Base-by-base conservation (phyloP, 1,284 basidiomycete species). In the Sphagnurus paluster region DNA sequence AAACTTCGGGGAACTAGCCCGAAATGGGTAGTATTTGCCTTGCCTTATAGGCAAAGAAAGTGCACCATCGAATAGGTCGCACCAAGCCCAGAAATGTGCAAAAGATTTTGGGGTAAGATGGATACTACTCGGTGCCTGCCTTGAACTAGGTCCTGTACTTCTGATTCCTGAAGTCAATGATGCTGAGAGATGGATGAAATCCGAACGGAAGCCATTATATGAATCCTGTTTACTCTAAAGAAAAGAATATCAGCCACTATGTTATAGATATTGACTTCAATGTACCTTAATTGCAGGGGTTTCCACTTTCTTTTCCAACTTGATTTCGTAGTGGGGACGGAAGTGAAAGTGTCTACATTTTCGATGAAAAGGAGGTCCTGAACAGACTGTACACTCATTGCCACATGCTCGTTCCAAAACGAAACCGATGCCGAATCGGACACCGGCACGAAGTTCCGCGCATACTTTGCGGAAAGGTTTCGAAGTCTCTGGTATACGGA, bases 11-110 rank as follows among this genome's bases (percentile, higher is more conserved):
- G 93, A 90, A 5, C 85, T 78, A 2, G 77, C 78, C 14, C 86
- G 82, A 8, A 77, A 74, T 1, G 89, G 87, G 67, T 92, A 96
- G 23, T 90, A 83, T 5, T 70, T 74, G 19, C 96, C 96, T 57
- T 93, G 89, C 4, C 93, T 85, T 38, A 96, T 90, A 0, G 94
- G 94, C 11, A 97, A 72, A 1, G 89, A 84, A 55, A 95, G 71
- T 4, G 79, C 80, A 44, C 84, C 77, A 59, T 91, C 87, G 63
- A 98, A 98, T 8, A 96, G 72, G 28, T 72, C 73, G 81, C 90
- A 95, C 95, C 95, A 98, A 0, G 87, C 77, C 79, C 87, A 93
- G 68, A 99, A 98, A 64, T 95, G 92, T 4, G 90, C 77, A 59
- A 94, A 95, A 0, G 84, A 77, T 56, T 90, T 85, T 0, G 95